Evolutionary conservation across 176 grass and related monocot genomes (phyloP), one percentile per base, ranked within the genome.

Genomic region (Phoenix dactylifera): DNA sequence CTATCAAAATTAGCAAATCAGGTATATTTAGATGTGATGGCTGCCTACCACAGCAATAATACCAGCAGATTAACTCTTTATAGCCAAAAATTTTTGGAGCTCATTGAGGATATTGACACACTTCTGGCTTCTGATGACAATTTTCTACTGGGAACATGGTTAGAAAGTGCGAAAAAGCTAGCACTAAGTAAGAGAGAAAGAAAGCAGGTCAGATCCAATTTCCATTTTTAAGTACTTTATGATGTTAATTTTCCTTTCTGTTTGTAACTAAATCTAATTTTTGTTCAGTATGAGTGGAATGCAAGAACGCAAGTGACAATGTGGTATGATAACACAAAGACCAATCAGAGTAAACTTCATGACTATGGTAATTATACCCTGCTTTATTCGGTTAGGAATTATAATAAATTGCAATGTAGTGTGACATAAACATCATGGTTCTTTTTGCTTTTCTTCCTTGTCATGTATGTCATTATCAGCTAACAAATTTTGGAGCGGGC

Each of bases 301-400:
- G 92, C 92, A 57, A 85, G 87, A 70, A 96, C 92, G 24, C 92
- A 96, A 79, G 83, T 96, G 65, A 88, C 92, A 55, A 96, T 96
- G 92, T 96, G 92, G 92, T 96, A 90, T 22, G 92, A 90, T 70
- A 87, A 72, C 79, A 96, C 92, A 3, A 58, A 82, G 68, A 82
- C 58, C 0, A 73, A 90, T 72, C 92, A 96, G 75, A 96, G 92
- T 73, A 72, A 80, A 96, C 48, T 96, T 54, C 83, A 90, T 44
- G 92, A 96, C 64, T 96, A 96, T 25, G 92, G 92, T 96, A 87
- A 76, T 73, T 26, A 20, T 26, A 50, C 54, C 29, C 18, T 50
- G 1, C 24, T 20, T 26, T 76, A 30, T 0, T 49, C 24, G 32
- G 10, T 44, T 44, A 44, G 35, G 35, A 82, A 66, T 49, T 53